Conservation (phyloP, 306 rosid genomes). For the Macrotyloma uniflorum region DNA sequence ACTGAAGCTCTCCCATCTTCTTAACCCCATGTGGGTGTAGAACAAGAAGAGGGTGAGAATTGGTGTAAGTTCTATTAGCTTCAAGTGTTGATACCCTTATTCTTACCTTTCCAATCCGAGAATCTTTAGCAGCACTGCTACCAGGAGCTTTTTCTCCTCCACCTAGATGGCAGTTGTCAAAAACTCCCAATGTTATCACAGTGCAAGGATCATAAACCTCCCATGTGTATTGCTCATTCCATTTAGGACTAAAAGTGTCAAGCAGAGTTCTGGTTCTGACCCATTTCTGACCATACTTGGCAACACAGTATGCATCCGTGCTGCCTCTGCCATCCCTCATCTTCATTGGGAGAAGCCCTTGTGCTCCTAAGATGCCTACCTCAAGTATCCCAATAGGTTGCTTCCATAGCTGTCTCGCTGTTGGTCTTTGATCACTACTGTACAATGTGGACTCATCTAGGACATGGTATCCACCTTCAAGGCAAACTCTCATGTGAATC, state of each 20-base stretch:
- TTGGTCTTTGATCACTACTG: conserved; percentile 83
- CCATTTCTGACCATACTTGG: conserved; percentile 93
- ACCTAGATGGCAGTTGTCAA: conserved; percentile 79
- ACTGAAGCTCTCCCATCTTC: conserved; percentile 89
- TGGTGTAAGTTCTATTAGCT: conserved; percentile 64
- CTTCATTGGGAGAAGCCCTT: conserved; percentile 88
- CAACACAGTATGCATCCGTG: conserved; percentile 85
- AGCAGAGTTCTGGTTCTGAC: conserved; percentile 79
- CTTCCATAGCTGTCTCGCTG: conserved; percentile 87
- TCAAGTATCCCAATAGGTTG: conserved; percentile 80
- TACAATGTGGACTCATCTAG: conserved; percentile 84
- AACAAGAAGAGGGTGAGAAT: conserved; percentile 75
- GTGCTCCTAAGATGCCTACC: conserved; percentile 80
- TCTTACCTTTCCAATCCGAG: conserved; percentile 78
- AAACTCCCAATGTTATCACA: conserved; percentile 78
- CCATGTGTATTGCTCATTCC: conserved; percentile 98
- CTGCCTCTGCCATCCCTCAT: conserved; percentile 73
- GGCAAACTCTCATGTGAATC: conserved; percentile 82
- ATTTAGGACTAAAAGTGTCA: conserved; percentile 68
- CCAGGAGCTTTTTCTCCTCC: conserved; percentile 54
- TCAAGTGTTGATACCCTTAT: conserved; percentile 82
- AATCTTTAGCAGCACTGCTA: conserved; percentile 53
- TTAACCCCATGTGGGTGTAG: conserved; percentile 79
- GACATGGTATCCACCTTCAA: conserved; percentile 96
- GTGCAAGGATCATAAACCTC: conserved; percentile 93